Evolutionary conservation across 2,329 filamentous ascomycete genomes (phyloP).

Genomic region (Hypoxylon sp.): DNA sequence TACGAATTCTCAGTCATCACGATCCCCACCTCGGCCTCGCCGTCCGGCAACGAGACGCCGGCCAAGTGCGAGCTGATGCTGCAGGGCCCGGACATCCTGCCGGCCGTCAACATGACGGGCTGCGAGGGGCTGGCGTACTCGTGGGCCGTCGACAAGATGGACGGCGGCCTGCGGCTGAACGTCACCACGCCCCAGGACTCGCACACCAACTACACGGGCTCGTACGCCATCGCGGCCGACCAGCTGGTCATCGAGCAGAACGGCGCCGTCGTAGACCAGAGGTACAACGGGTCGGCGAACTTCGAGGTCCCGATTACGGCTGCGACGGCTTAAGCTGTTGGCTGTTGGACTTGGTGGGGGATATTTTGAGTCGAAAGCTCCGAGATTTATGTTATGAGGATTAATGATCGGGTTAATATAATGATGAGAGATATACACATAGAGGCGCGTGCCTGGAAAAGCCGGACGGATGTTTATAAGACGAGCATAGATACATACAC

Average conservation of each 20-base stretch:
- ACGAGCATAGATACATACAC: not conserved
- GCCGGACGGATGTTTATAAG: not conserved
- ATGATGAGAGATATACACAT: not conserved
- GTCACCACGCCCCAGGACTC: constrained; percentile 39
- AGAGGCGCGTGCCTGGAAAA: not conserved
- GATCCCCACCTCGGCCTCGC: constrained; percentile 22
- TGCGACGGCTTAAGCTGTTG: not conserved
- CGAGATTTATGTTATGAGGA: no score
- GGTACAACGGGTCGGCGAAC: constrained; percentile 34
- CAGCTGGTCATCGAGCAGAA: constrained; percentile 39
- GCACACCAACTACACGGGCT: constrained; percentile 40
- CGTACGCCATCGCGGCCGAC: constrained; percentile 32
- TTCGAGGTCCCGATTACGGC: constrained; percentile 32
- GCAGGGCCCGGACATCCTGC: constrained; percentile 42
- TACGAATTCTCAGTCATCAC: constrained; percentile 42
- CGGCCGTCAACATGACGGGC: constrained; percentile 33
- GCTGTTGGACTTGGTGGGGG: no score
- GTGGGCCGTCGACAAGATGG: constrained; percentile 20
- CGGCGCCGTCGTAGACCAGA: constrained; percentile 33
- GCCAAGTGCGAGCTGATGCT: constrained; percentile 40
- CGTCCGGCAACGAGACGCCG: constrained; percentile 25
- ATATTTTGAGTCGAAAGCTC: not conserved
- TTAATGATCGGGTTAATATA: no score
- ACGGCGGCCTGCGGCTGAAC: constrained; percentile 32
- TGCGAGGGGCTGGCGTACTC: constrained; percentile 40